phyloP scores from a whole-genome alignment of 345 rosid genomes.

The Erucastrum elatum region DNA sequence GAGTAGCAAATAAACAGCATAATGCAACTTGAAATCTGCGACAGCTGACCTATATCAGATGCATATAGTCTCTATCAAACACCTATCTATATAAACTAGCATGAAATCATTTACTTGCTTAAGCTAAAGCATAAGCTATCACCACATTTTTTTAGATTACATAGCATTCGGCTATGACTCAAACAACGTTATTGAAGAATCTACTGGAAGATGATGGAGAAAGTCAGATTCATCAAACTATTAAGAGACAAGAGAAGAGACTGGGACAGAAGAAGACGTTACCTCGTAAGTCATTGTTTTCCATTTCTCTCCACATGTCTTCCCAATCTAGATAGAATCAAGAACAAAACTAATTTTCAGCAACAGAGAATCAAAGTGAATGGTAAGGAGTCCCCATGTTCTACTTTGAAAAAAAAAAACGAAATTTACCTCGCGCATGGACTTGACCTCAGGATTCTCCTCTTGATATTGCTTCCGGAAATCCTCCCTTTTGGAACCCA shows the following conservation, averaged over 20 bases:
- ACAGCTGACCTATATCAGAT: background rate
- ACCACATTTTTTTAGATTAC: background rate
- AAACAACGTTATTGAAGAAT: background rate
- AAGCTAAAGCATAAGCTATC: slow-evolving; percentile 6
- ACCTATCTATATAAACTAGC: slow-evolving; percentile 2
- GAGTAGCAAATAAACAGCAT: background rate
- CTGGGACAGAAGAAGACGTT: slow-evolving; percentile 8
- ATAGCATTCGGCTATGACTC: background rate
- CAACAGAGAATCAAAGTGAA: background rate
- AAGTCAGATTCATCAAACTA: background rate
- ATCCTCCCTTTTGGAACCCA: slow-evolving; percentile 61
- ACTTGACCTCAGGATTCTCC: slow-evolving; percentile 83
- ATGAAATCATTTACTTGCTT: background rate
- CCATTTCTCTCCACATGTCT: slow-evolving; percentile 98
- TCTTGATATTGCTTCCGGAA: slow-evolving; percentile 84
- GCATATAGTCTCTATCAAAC: background rate
- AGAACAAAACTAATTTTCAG: slow-evolving; percentile 19
- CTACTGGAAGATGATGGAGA: background rate
- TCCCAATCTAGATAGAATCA: slow-evolving; percentile 62
- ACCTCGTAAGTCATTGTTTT: slow-evolving; percentile 84
- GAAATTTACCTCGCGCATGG: slow-evolving; percentile 67
- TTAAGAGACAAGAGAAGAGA: background rate
- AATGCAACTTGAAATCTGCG: background rate
- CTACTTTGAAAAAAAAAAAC: no score
- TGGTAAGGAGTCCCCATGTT: background rate